Evolutionary conservation across 257 asterid genomes (phyloP), one percentile per base, ranked within the genome.

Genomic region (Leonotis leonurus): DNA sequence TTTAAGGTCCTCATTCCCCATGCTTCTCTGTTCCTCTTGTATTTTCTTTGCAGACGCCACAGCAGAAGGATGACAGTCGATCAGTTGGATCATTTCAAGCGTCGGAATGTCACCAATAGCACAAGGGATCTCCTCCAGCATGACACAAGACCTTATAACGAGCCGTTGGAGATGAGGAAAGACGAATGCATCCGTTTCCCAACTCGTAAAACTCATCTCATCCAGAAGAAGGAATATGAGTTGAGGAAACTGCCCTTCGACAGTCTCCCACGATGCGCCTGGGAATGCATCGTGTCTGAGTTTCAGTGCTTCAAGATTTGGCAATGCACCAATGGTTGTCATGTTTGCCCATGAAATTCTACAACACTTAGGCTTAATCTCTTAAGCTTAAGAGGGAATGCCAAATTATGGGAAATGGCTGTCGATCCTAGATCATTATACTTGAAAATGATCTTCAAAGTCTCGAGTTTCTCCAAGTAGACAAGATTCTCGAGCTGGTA

Each of bases 241-340:
- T 25, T 13, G 12, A 17, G 26, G 6, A 20, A 70, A 70, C 25
- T 70, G 4, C 35, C 8, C 55, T 27, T 56, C 65, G 5, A 20
- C 12, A 0, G 66, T 22, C 59, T 55, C 26, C 70, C 75, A 70
- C 0, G 7, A 4, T 0, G 2, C 0, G 8, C 60, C 75, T 26
- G 2, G 1, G 40, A 44, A 64, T 14, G 75, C 62, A 13, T 44
- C 11, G 4, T 6, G 6, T 37, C 9, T 11, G 6, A 68, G 53
- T 20, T 50, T 58, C 16, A 68, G 73, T 6, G 60, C 62, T 59
- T 58, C 45, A 37, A 58, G 73, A 48, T 49, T 32, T 0, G 71
- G 71, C 27, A 56, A 32, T 44, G 27, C 26, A 3, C 70, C 70
- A 54, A 65, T 49, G 22, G n/a, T n/a, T n/a, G n/a, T n/a, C n/a